Base-by-base conservation (phyloP, 106 monocot genomes). In the Vanilla planifolia region DNA sequence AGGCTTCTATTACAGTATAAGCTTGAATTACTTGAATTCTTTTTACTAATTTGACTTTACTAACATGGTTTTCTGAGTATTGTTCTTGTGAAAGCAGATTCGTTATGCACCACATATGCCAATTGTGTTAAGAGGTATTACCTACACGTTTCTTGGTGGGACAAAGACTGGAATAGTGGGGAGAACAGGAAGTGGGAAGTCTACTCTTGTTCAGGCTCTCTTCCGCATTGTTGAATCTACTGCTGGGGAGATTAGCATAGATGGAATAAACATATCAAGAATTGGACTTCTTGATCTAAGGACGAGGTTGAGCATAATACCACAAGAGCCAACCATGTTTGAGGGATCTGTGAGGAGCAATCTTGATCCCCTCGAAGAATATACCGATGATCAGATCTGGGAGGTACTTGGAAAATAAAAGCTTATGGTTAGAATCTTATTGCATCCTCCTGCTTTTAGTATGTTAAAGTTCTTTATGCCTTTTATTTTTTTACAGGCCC, bases 321-420 rank as follows among this genome's bases (percentile, higher is more conserved):
- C 71, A 30, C 71, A 71, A 46, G 71, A 71, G 22, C 71, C 71
- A 0, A 64, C 63, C 22, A 63, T 71, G 63, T 71, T 71, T 43
- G 55, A 63, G 21, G 71, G 71, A 9, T 29, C 71, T 21, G 71
- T 71, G 33, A 37, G 71, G 41, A 63, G 29, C 63, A 71, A 71
- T 39, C 55, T 71, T 0, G 63, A 82, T 64, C 77, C 19, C 62
- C 56, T 66, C 30, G 43, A 51, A 63, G 51, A 71, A 19, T 48
- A 71, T 14, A 51, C 71, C 3, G 71, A 71, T 64, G 62, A 71
- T 4, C 50, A 71, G n/a, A 55, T 71, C 29, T 63, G 71, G 71
- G 45, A 71, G 82, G 82, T 56, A 76, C 15, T 16, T 45, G n/a
- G 5, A 17, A 45, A 45, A 45, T 5, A 29, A 0, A 32, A 53